Base-by-base conservation (phyloP, 1,284 basidiomycete species). In the Ganoderma lingzhi region DNA sequence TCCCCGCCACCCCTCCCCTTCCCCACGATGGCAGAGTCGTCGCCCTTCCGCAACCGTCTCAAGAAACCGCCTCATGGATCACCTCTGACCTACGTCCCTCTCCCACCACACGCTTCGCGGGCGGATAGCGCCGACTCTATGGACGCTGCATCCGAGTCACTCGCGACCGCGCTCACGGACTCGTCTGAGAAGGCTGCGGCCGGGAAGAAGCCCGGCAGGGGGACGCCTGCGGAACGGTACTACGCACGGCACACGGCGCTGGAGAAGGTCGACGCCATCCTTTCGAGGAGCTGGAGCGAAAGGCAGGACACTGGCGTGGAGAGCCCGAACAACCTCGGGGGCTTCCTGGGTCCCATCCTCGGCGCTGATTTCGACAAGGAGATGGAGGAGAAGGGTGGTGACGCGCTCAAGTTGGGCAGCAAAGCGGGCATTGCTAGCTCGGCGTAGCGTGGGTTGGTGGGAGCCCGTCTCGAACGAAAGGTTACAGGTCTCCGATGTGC, bases 181-280 rank as follows among this genome's bases (percentile, higher is more conserved):
- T 17, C 45, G 51, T 23, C 56, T 56, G 51, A 17, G 32, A 55
- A 39, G 51, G n/a, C 37, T n/a, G 30, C 17, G 56, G 32, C n/a
- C 1, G 60, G 8, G 30, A 35, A 15, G 60, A 37, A 39, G 53
- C 32, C 35, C 8, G 67, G 62, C 3, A 73, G 67, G 4, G 67
- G 68, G 2, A 77, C 77, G 8, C 73, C 79, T 4, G 77, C 75
- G 28, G 75, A 78, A 67, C 72, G 78, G 37, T 73, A 76, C 71
- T 65, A 71, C 3, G 76, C 75, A 51, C 74, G 78, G 15, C 73
- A 76, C 30, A 73, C 73, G 19, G 81, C 81, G 14, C 73, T 79
- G 37, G 70, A 71, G 65, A 76, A 74, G 66, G 80, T 82, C 51
- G 78, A 77, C n/a, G 76, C 78, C 66, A 82, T 82, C 42, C 41